Conservation (phyloP, 805 yeast species). For the Monosporozyma servazzii region DNA sequence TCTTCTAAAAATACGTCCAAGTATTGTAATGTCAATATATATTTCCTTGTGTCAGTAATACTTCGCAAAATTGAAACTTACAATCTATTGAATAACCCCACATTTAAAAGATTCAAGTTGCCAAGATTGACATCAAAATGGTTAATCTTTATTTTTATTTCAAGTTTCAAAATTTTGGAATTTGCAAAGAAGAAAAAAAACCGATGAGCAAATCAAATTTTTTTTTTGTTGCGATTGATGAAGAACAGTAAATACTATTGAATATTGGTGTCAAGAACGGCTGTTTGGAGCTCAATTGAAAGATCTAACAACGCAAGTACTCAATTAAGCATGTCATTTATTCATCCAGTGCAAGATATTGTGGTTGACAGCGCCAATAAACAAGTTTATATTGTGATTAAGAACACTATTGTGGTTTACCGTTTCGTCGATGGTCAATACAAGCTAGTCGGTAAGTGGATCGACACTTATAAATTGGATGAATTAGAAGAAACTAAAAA, state of each 20-base stretch:
- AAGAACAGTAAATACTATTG: background rate
- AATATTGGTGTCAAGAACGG: background rate
- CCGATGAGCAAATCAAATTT: background rate
- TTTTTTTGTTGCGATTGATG: background rate
- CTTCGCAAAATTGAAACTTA: background rate
- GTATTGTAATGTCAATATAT: background rate
- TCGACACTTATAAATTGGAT: constrained; percentile 42
- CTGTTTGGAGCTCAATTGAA: background rate
- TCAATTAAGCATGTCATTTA: constrained; percentile 29
- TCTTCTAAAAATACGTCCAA: too few relatives aligned
- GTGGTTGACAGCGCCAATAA: constrained; percentile 37
- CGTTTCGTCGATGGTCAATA: constrained; percentile 30
- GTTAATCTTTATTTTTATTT: background rate
- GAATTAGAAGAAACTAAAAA: constrained; percentile 36
- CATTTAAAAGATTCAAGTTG: background rate
- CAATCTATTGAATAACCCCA: background rate
- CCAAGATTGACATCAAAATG: background rate
- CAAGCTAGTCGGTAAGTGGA: constrained; percentile 44
- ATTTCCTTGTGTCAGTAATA: background rate
- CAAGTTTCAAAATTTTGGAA: background rate
- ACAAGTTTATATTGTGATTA: constrained; percentile 46
- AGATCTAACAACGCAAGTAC: background rate
- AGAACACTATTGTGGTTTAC: constrained; percentile 51
- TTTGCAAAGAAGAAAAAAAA: background rate
- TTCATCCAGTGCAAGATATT: constrained; percentile 63